Conservation (phyloP, 306 rosid species). For the Erythrophleum fordii region DNA sequence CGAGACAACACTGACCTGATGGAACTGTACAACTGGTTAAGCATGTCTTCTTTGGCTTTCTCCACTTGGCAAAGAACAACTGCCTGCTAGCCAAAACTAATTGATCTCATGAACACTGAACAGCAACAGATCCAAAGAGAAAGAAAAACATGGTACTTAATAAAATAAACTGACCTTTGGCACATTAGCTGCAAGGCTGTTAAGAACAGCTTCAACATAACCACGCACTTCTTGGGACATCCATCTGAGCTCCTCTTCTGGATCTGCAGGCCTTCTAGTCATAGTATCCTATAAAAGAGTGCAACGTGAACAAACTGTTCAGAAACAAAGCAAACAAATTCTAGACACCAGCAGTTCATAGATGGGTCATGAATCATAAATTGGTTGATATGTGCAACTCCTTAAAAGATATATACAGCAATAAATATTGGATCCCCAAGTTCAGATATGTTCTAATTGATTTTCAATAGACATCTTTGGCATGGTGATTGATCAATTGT, state of each 20-base stretch:
- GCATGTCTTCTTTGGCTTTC: conserved; percentile 73
- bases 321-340: neutral
- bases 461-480: neutral
- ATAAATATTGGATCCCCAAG: no score
- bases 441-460: neutral
- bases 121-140: conserved; percentile 12
- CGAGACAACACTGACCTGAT: conserved; percentile 48
- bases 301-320: conserved; percentile 29
- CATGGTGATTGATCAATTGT: neutral
- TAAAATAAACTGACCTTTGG: conserved; percentile 56
- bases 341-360: conserved; percentile 3
- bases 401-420: conserved; percentile 3
- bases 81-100: conserved; percentile 53
- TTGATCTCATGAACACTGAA: conserved; percentile 35
- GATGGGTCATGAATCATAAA: neutral
- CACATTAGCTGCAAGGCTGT: conserved; percentile 66
- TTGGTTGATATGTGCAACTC: conserved; percentile 7
- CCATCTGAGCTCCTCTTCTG: conserved; percentile 74
- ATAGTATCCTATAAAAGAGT: conserved; percentile 52
- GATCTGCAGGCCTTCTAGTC: conserved; percentile 67
- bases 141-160: conserved; percentile 9
- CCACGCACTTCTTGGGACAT: conserved; percentile 77
- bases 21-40: conserved; percentile 64
- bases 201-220: conserved; percentile 71
- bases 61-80: conserved; percentile 71